Evolutionary conservation across 2,329 filamentous ascomycete genomes (phyloP).

Genomic region (Clonostachys rosea): DNA sequence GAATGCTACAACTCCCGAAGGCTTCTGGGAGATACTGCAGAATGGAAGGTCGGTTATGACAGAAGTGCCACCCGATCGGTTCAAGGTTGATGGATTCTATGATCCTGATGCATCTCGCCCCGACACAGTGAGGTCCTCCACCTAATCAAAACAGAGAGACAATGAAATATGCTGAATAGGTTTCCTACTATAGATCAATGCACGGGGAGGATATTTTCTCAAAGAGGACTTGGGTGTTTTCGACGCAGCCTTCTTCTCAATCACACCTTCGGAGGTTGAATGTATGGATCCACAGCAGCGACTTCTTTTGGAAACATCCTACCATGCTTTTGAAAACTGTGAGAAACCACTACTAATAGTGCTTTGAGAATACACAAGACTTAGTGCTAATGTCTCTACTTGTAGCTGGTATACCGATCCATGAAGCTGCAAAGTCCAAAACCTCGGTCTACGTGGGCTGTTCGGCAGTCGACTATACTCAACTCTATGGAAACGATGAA

Average conservation of each 20-base stretch:
- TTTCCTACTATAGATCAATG: slow-evolving; percentile 13
- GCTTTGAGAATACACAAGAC: not conserved
- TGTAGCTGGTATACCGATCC: slow-evolving; percentile 39
- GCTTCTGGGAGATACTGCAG: slow-evolving; percentile 10
- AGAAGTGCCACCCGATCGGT: slow-evolving; percentile 1
- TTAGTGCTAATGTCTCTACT: not conserved
- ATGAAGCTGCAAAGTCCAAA: slow-evolving; percentile 37
- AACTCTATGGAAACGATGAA: slow-evolving; percentile 35
- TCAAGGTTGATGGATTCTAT: slow-evolving; percentile 9
- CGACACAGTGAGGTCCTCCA: no score
- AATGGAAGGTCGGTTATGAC: slow-evolving; percentile 4
- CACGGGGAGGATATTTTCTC: slow-evolving; percentile 32
- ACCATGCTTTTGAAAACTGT: slow-evolving; percentile 45
- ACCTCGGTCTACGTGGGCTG: slow-evolving; percentile 46
- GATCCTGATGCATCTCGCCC: slow-evolving; percentile 10
- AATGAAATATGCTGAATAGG: not conserved
- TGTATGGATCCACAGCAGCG: slow-evolving; percentile 49
- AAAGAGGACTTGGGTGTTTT: slow-evolving; percentile 39
- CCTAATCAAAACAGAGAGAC: slow-evolving; percentile 11
- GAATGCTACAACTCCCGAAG: slow-evolving; percentile 1
- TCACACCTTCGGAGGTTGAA: slow-evolving; percentile 42
- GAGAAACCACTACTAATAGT: not conserved
- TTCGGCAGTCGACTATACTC: slow-evolving; percentile 41
- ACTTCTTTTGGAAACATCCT: slow-evolving; percentile 46
- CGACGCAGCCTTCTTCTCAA: slow-evolving; percentile 46